A percentile compares a stretch with the other conserved stretches of the same genome.
Conservation (phyloP, 2,329 filamentous ascomycete genomes). For the Colletotrichum sp. region DNA sequence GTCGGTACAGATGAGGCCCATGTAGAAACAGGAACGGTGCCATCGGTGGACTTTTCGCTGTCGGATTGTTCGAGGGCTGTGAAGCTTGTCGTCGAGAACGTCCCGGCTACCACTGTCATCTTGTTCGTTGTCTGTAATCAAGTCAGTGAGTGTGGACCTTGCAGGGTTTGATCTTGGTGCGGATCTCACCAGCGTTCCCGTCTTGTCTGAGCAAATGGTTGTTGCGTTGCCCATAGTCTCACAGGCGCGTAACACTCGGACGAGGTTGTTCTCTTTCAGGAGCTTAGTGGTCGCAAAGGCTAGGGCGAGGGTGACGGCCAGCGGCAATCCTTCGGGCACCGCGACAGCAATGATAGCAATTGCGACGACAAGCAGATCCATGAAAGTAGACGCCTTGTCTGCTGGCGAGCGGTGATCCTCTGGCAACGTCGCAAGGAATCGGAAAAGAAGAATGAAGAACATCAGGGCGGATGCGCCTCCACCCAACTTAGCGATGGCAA, state of each 20-base stretch:
- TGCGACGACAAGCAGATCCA: constrained; percentile 68
- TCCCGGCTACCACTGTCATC: constrained; percentile 76
- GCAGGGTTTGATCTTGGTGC: not conserved
- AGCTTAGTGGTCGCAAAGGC: constrained; percentile 73
- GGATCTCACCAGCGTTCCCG: constrained; percentile 56
- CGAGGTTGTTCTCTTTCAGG: constrained; percentile 73
- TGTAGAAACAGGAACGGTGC: constrained; percentile 15
- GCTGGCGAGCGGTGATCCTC: constrained; percentile 50
- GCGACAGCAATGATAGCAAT: constrained; percentile 71
- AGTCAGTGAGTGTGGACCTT: not conserved
- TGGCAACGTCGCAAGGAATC: constrained; percentile 71
- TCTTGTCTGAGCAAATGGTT: constrained; percentile 80
- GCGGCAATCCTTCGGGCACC: constrained; percentile 68
- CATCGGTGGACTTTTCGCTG: constrained; percentile 57
- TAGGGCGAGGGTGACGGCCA: constrained; percentile 70
- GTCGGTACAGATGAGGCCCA: constrained; percentile 26
- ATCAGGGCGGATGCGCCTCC: constrained; percentile 74
- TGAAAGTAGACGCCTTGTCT: constrained; percentile 62
- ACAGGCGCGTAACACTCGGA: constrained; percentile 69
- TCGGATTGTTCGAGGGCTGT: constrained; percentile 52
- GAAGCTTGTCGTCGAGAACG: constrained; percentile 50
- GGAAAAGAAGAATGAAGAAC: constrained; percentile 79
- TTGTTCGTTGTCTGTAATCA: constrained; percentile 63
- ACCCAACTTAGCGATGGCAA: constrained; percentile 49
- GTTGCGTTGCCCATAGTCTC: constrained; percentile 76